Evolutionary conservation across 768 basidiomycete species (phyloP).

Genomic region (Pholiota microspora): DNA sequence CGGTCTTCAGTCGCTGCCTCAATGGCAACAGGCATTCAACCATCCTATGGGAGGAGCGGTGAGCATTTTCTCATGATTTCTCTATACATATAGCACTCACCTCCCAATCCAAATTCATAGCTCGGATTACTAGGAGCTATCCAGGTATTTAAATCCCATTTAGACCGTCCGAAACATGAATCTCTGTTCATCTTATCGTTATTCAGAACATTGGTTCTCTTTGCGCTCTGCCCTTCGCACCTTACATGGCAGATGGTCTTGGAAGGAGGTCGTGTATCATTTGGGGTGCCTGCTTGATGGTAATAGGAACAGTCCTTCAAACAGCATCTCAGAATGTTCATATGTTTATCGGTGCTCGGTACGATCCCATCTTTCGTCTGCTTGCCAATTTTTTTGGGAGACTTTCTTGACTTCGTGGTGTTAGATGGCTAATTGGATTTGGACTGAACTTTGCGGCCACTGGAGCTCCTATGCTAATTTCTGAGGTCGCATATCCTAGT

Average conservation of each 20-base stretch:
- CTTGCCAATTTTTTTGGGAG: too few relatives aligned
- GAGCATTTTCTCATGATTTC: too few relatives aligned
- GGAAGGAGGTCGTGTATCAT: conserved; percentile 51
- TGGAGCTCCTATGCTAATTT: conserved; percentile 21
- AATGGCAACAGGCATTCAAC: conserved; percentile 20
- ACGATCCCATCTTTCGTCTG: not conserved
- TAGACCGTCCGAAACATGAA: not conserved
- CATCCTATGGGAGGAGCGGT: conserved; percentile 20
- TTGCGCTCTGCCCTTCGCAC: conserved; percentile 20
- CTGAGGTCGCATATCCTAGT: conserved; percentile 23
- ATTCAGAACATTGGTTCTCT: conserved; percentile 23
- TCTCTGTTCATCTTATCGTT: not conserved
- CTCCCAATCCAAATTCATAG: not conserved
- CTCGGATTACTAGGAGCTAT: conserved; percentile 22
- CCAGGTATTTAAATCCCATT: conserved; percentile 12
- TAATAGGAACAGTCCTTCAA: conserved; percentile 47
- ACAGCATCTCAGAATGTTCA: conserved; percentile 47
- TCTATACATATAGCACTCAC: not conserved
- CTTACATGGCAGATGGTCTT: conserved; percentile 39
- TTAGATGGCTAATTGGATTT: conserved; percentile 20
- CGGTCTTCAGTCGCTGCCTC: conserved; percentile 19
- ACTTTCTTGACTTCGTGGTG: not conserved
- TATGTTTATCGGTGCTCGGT: conserved; percentile 59
- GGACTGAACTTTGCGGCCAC: conserved; percentile 21
- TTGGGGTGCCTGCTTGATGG: conserved; percentile 50